phyloP scores from a whole-genome alignment of 768 basidiomycete species.

The Cyclocybe aegerita region DNA sequence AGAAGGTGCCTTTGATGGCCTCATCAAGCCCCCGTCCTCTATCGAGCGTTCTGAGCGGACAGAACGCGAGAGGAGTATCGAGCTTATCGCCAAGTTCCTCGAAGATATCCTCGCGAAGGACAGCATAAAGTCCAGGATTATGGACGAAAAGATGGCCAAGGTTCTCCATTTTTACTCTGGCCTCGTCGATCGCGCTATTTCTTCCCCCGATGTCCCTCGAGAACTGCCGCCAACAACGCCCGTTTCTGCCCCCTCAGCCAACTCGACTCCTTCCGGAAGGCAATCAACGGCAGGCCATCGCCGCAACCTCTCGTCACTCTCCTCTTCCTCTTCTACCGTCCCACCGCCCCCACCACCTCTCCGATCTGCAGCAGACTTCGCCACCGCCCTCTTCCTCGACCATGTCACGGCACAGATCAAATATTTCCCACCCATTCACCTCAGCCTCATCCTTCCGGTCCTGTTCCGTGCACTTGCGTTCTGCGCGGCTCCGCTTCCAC shows the following conservation, averaged over 20 bases:
- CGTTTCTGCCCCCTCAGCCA: conserved; percentile 20
- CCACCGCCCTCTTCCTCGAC: conserved; percentile 59
- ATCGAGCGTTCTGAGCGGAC: conserved; percentile 40
- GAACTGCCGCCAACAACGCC: conserved; percentile 30
- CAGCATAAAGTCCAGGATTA: conserved; percentile 58
- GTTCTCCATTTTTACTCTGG: conserved; percentile 60
- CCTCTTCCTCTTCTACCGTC: conserved; percentile 38
- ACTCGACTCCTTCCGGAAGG: conserved; percentile 6
- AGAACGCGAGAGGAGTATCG: conserved; percentile 67
- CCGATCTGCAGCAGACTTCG: conserved; percentile 60
- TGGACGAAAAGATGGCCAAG: conserved; percentile 55
- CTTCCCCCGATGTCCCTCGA: conserved; percentile 33
- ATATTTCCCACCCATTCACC: conserved; percentile 51
- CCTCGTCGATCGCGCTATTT: conserved; percentile 55
- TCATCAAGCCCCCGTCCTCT: conserved; percentile 30
- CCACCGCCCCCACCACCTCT: conserved; percentile 26
- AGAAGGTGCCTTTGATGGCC: conserved; percentile 58
- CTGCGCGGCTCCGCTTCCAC: conserved; percentile 65
- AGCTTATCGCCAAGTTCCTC: conserved; percentile 59
- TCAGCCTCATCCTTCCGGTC: conserved; percentile 60
- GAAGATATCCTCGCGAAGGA: conserved; percentile 46
- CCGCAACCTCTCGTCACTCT: conserved; percentile 62
- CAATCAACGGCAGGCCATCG: conserved; percentile 42
- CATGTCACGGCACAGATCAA: conserved; percentile 65
- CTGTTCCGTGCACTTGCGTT: conserved; percentile 72